Base-by-base conservation (phyloP, 495 filamentous ascomycete genomes). In the Aspergillus kassunensis region DNA sequence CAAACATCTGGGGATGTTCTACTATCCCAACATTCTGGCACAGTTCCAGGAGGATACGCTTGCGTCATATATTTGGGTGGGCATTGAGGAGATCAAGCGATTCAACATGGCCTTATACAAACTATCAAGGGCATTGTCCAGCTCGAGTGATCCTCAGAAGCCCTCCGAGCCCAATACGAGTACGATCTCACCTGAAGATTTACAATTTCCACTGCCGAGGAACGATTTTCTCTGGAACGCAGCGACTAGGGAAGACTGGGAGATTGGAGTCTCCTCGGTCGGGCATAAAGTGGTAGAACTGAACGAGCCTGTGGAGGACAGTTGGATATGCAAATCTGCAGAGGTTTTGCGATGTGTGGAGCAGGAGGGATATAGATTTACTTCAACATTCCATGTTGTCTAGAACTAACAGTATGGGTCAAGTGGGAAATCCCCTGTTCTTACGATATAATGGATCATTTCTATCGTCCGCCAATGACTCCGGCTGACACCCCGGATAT, bases 51-150 rank as follows among this genome's bases (percentile, higher is more conserved):
- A 40, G 2, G 19, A 40, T 21, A 4, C 9, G 3, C 16, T 40
- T 6, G 10, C 18, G 19, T 30, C 45, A 11, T 64, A 60, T 54
- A 47, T 56, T 19, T 67, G 60, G 60, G 45, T 65, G 0, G 13
- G 63, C 4, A 54, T 68, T 45, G 65, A 70, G 44, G 61, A 67
- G 41, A 34, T 61, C 12, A 70, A 68, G 37, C 60, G 61, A 12
- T 70, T 68, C 27, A 56, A 55, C 39, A 2, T 66, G 13, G 60
- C 67, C 0, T 34, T 70, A 18, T 68, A 57, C 40, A 65, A 51
- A 18, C 16, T 63, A 23, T 63, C 55, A 40, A 49, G 24, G 34
- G 57, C 44, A 15, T 3, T 57, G n/a, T n/a, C n/a, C n/a, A n/a
- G n/a, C n/a, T n/a, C n/a, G n/a, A n/a, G n/a, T n/a, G n/a, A n/a